Conservation (phyloP, 345 rosid genomes). For the Acer campestre region DNA sequence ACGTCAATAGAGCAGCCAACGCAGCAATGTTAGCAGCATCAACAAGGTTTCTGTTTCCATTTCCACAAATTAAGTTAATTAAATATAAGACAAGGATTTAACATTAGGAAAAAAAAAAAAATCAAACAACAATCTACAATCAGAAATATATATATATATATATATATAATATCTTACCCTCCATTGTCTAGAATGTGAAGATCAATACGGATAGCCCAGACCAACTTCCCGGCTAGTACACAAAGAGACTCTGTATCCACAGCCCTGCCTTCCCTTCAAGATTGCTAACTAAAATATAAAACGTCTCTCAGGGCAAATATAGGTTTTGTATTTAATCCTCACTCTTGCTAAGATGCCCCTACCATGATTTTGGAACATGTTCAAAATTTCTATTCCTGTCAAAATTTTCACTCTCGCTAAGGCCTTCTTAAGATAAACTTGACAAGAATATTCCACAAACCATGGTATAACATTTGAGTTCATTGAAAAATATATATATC, state of each 20-base stretch:
- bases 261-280: conserved; percentile 93
- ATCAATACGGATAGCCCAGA: conserved; percentile 94
- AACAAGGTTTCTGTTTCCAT: conserved; percentile 71
- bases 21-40: conserved; percentile 99
- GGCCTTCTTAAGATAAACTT: neutral
- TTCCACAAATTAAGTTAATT: conserved; percentile 6
- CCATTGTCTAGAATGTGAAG: conserved; percentile 96
- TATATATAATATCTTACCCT: conserved; percentile 52
- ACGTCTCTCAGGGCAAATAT: neutral
- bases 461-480: neutral
- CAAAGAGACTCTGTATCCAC: conserved; percentile 96
- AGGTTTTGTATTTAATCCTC: neutral
- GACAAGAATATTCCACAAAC: neutral
- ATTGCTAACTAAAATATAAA: conserved; percentile 13
- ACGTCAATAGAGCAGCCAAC: conserved; percentile 83
- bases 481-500: neutral
- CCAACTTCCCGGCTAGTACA: conserved; percentile 84
- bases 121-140: neutral
- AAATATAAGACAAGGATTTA: conserved; percentile 5
- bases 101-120: conserved; percentile 10
- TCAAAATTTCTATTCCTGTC: neutral
- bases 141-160: neutral
- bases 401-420: too few relatives aligned
- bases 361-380: neutral
- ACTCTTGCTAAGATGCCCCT: neutral